phyloP scores from a whole-genome alignment of 495 filamentous ascomycete genomes.

The Penicillium cosmopolitanum region DNA sequence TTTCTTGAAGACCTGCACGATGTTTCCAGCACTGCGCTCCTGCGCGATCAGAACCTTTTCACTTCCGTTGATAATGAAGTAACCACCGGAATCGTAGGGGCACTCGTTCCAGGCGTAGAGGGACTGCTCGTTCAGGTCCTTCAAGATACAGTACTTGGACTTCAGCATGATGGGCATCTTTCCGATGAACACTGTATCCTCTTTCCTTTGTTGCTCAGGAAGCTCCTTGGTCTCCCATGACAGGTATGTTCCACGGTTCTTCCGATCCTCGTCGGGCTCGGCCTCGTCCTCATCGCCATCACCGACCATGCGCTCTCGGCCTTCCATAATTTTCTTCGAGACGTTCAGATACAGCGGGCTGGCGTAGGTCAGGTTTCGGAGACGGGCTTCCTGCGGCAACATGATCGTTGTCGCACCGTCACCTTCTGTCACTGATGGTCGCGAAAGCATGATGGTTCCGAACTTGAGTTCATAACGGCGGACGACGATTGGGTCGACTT shows the following conservation, averaged over 20 bases:
- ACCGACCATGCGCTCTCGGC: slow-evolving; percentile 70
- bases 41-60: slow-evolving; percentile 99
- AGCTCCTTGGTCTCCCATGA: slow-evolving; percentile 57
- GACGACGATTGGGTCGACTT: slow-evolving; percentile 71
- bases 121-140: slow-evolving; percentile 75
- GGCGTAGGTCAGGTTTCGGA: slow-evolving; percentile 94
- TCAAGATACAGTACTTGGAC: slow-evolving; percentile 88
- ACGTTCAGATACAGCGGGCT: slow-evolving; percentile 87
- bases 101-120: slow-evolving; percentile 91
- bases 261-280: slow-evolving; percentile 50
- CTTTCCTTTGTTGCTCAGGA: slow-evolving; percentile 64
- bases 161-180: slow-evolving; percentile 98
- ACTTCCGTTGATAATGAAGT: slow-evolving; percentile 99
- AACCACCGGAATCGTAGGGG: slow-evolving; percentile 96
- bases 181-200: slow-evolving; percentile 79
- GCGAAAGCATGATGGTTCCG: slow-evolving; percentile 78
- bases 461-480: slow-evolving; percentile 94
- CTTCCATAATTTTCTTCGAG: slow-evolving; percentile 75
- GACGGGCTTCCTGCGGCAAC: slow-evolving; percentile 87
- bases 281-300: slow-evolving; percentile 54
- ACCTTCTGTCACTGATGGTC: slow-evolving; percentile 86
- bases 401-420: slow-evolving; percentile 83
- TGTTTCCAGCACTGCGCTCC: slow-evolving; percentile 95
- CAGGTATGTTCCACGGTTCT: slow-evolving; percentile 49
- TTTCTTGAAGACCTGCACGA: slow-evolving; percentile 99